Base-by-base conservation (phyloP, 2,329 filamentous ascomycete genomes). In the Diaporthe citriasiana region DNA sequence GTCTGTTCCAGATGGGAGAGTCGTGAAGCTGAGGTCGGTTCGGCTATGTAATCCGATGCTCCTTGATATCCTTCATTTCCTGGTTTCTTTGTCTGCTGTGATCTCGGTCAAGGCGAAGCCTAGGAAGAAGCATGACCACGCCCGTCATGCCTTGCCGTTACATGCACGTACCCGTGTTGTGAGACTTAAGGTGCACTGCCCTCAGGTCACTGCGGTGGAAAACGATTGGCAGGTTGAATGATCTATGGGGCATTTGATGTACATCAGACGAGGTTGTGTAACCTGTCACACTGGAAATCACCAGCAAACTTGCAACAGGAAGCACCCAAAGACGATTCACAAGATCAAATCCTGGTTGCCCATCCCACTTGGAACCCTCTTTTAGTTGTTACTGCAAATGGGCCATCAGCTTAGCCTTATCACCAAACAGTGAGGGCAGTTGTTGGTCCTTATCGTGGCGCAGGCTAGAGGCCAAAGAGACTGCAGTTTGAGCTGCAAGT, bases 251-350 rank as follows among this genome's bases (percentile, higher is more conserved):
- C 17, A 35, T 47, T 55, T 25, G 30, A 42, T 47, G 42, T 35
- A 30, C n/a, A 68, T 47, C 60, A 45, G 66, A 40, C 42, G 40
- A 33, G 63, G 19, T 65, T 40, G 72, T 71, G 56, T 45, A 59
- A 71, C 72, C 56, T 71, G 55, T 70, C 60, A 73, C 33, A 40
- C 15, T 25, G 63, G 33, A 17, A 38, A 7, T n/a, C 42, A 76
- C 76, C 71, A 74, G 68, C 70, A 73, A 73, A 73, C 71, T 59
- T 15, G 33, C 53, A 53, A 17, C 27, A n/a, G 70, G 55, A 13
- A n/a, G 40, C 42, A 45, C 7, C 45, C 42, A 40, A 25, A 27
- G 53, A 53, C 60, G 30, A 33, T 40, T 10, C n/a, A 22, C 60
- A 12, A 35, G 25, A 35, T 55, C 53, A 38, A 12, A 27, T 33